Evolutionary conservation across 108 stramenopile genomes (phyloP).

Genomic region (Cyclotella atomus): DNA sequence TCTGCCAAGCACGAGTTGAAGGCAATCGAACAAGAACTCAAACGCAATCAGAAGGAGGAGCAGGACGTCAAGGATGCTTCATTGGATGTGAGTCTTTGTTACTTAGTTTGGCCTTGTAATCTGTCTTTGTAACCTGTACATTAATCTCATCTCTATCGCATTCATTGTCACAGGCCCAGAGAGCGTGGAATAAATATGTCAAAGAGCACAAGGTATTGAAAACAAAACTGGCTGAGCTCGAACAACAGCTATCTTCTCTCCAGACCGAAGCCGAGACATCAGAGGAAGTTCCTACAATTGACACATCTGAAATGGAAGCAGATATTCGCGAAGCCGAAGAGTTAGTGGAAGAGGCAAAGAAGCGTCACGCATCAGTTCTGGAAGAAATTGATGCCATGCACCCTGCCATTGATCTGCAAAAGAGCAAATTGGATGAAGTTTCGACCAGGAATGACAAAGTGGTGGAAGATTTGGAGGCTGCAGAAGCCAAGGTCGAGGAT

Average conservation of each 20-base stretch:
- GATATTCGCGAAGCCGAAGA: conserved; percentile 65
- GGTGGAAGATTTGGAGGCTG: conserved; percentile 61
- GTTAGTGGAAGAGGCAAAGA: conserved; percentile 50
- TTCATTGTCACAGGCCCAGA: background rate
- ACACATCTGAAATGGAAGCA: conserved; percentile 74
- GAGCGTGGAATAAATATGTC: conserved; percentile 40
- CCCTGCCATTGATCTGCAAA: conserved; percentile 57
- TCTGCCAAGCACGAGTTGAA: conserved; percentile 58
- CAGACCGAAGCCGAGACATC: conserved; percentile 58
- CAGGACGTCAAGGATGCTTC: conserved; percentile 31
- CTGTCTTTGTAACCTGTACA: background rate
- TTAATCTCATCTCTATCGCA: background rate
- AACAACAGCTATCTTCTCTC: conserved; percentile 28
- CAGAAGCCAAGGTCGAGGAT: conserved; percentile 60
- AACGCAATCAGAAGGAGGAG: conserved; percentile 62
- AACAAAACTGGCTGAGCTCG: conserved; percentile 48
- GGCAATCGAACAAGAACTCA: conserved; percentile 59
- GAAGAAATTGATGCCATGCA: conserved; percentile 53
- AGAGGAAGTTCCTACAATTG: conserved; percentile 69
- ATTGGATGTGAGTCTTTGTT: conserved; percentile 15
- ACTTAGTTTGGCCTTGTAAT: background rate
- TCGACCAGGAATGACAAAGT: conserved; percentile 68
- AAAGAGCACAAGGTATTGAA: conserved; percentile 43
- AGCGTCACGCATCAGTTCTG: conserved; percentile 31
- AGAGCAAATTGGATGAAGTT: conserved; percentile 60